Base-by-base conservation (phyloP, 805 yeast genomes). In the Cyberlindnera mrakii region DNA sequence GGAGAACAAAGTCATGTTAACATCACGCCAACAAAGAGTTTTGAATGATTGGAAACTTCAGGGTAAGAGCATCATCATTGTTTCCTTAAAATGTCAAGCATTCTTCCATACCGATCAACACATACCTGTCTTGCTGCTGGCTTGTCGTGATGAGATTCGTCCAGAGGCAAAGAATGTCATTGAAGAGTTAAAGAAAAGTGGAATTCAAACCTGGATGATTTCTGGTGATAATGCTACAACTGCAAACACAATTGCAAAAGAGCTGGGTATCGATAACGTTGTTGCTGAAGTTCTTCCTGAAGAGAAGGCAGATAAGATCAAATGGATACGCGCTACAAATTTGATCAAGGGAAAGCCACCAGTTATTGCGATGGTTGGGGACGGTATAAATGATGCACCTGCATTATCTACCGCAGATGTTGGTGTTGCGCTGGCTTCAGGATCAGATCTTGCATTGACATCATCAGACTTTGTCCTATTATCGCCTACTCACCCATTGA, bases 351-450 rank as follows among this genome's bases (percentile, higher is more conserved):
- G 54, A 1, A 54, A 55, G 3, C 33, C 35, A n/a, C 39, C 43
- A 15, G 43, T 40, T 18, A 62, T 65, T 18, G 89, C 87, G 0
- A 83, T 85, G 90, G 81, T 85, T 8, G 93, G 93, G 9, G 93
- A 85, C 54, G 93, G 93, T 17, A 78, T 85, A 30, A 85, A 85
- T 58, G 93, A 85, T 60, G 88, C 93, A 0, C 91, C 91, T 1
- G 87, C 93, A 0, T 64, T 85, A 40, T 75, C 88, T 4, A 66
- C 75, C 1, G 87, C 93, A 0, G 87, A 83, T 62, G 80, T 85
- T 17, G 93, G 93, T 4, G 71, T 85, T 37, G 89, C 93, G 0
- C 67, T 85, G 47, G 84, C 89, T 0, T 72, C 82, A 0, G 91
- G 91, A 0, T 78, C 89, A 1, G 93, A 85, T 50, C 65, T 85